Evolutionary conservation across 345 rosid genomes (phyloP), one percentile per base, ranked within the genome.

Genomic region (Bruguiera parviflora): DNA sequence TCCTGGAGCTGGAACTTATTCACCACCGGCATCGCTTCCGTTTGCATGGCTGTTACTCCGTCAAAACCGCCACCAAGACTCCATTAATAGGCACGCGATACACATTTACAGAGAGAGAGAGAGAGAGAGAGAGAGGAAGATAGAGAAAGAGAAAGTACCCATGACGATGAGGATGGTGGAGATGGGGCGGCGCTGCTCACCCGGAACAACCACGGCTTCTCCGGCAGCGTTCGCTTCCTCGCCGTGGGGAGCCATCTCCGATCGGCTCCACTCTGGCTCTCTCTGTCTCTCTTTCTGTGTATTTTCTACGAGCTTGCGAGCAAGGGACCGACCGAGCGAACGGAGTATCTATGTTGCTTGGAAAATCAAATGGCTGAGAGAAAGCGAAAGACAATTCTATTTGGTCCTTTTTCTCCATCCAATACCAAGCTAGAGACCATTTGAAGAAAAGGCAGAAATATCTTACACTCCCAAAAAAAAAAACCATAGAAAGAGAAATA

Each of bases 21-120:
- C 51, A 94, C 96, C 74, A 94, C 53, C 55, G 92, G 95, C 83
- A 85, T 75, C 52, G 97, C 98, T 80, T 94, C 97, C 63, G 90
- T 79, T 75, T 87, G 95, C 97, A 94, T 89, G 78, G 97, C 98
- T 94, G 70, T 43, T 39, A 58, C 53, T 63, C 21, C 39, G 11
- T 4, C 28, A 24, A 24, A 27, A 56, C 18, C 4, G 28, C 4
- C 55, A 62, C 16, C 47, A 29, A 67, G 8, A 22, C 61, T 55
- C 24, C 47, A 68, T 21, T 59, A 73, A 47, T 43, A 57, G 10
- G 21, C 22, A 22, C 19, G 18, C 53, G 21, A 28, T 39, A 64
- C 13, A 8, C 10, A 55, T 58, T 28, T 19, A 28, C 15, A 65
- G 9, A 58, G 29, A 29, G 18, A 57, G 0, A 39, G 9, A 55